Evolutionary conservation across 495 filamentous ascomycete genomes (phyloP).

Genomic region (Trichoderma gamsii): DNA sequence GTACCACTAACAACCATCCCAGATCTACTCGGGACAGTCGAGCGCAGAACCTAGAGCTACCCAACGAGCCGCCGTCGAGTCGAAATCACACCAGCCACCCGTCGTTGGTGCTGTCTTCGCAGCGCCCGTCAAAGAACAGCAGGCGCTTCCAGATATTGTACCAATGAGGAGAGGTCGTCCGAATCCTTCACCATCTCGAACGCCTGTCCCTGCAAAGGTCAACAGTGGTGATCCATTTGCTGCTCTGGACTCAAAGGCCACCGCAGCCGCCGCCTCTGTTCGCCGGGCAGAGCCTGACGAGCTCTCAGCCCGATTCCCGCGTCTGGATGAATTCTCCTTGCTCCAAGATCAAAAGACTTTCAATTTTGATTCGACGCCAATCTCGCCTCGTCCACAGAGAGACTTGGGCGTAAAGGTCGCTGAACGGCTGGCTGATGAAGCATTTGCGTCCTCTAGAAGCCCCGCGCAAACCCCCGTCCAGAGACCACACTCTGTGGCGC

Average conservation of each 20-base stretch:
- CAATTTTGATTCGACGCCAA: slow-evolving; percentile 79
- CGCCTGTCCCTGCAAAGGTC: slow-evolving; percentile 54
- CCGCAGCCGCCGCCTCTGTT: neutral
- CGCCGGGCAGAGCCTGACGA: slow-evolving; percentile 58
- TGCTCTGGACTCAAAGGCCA: slow-evolving; percentile 64
- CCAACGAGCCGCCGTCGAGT: slow-evolving; percentile 19
- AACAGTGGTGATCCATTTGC: slow-evolving; percentile 82
- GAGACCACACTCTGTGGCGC: slow-evolving; percentile 17
- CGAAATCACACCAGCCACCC: slow-evolving; percentile 38
- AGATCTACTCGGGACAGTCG: slow-evolving; percentile 79
- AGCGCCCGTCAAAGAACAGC: slow-evolving; percentile 59
- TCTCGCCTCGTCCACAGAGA: slow-evolving; percentile 36
- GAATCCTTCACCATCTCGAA: slow-evolving; percentile 35
- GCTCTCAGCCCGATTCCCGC: slow-evolving; percentile 77
- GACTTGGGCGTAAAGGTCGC: slow-evolving; percentile 70
- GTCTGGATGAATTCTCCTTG: slow-evolving; percentile 87
- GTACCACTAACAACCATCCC: slow-evolving; percentile 19
- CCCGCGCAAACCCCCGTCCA: slow-evolving; percentile 24
- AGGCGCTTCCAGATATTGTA: slow-evolving; percentile 79
- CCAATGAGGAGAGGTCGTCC: slow-evolving; percentile 92
- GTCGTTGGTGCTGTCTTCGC: slow-evolving; percentile 65
- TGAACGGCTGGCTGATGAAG: slow-evolving; percentile 82
- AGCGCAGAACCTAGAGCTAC: slow-evolving; percentile 34
- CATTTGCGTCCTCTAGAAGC: slow-evolving; percentile 51
- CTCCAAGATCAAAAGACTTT: slow-evolving; percentile 70